Evolutionary conservation across 495 filamentous ascomycete genomes (phyloP).

Genomic region (Hypomontagnella submonticulosa): DNA sequence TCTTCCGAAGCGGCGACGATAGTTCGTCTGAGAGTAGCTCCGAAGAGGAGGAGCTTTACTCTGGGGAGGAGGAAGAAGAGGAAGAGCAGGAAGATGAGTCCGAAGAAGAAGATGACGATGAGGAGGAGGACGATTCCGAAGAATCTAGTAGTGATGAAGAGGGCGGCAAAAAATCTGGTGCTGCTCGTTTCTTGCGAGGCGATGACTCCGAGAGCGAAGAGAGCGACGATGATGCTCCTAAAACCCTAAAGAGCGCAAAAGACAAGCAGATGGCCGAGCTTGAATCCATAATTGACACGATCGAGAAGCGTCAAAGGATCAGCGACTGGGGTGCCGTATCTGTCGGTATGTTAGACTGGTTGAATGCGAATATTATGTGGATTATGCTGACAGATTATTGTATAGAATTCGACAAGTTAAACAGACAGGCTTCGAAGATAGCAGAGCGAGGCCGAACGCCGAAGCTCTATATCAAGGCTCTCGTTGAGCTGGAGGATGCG

Average conservation of each 20-base stretch:
- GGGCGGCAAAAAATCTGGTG: slow-evolving; percentile 70
- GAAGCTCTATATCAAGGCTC: slow-evolving; percentile 89
- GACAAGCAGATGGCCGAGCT: slow-evolving; percentile 96
- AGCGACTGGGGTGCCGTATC: slow-evolving; percentile 96
- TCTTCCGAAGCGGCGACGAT: slow-evolving; percentile 93
- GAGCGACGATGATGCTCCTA: slow-evolving; percentile 82
- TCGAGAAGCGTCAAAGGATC: slow-evolving; percentile 97
- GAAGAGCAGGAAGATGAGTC: slow-evolving; percentile 62
- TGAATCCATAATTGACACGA: slow-evolving; percentile 85
- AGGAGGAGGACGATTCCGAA: slow-evolving; percentile 64
- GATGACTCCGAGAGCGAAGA: slow-evolving; percentile 80
- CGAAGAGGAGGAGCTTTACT: slow-evolving; percentile 92
- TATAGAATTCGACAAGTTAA: slow-evolving; percentile 96
- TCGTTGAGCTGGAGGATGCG: slow-evolving; percentile 94
- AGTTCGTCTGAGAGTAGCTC: slow-evolving; percentile 84
- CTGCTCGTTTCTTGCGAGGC: slow-evolving; percentile 83
- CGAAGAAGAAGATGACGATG: slow-evolving; percentile 57
- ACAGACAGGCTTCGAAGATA: slow-evolving; percentile 85
- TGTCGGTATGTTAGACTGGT: slow-evolving; percentile 68
- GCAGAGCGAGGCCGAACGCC: slow-evolving; percentile 79
- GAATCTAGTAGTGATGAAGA: slow-evolving; percentile 73
- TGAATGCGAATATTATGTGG: not conserved
- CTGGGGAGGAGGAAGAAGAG: slow-evolving; percentile 75
- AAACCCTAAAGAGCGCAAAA: slow-evolving; percentile 93
- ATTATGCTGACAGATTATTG: slow-evolving; percentile 11